Conservation (phyloP, 805 yeast genomes). For the Candida rishiriensis region DNA sequence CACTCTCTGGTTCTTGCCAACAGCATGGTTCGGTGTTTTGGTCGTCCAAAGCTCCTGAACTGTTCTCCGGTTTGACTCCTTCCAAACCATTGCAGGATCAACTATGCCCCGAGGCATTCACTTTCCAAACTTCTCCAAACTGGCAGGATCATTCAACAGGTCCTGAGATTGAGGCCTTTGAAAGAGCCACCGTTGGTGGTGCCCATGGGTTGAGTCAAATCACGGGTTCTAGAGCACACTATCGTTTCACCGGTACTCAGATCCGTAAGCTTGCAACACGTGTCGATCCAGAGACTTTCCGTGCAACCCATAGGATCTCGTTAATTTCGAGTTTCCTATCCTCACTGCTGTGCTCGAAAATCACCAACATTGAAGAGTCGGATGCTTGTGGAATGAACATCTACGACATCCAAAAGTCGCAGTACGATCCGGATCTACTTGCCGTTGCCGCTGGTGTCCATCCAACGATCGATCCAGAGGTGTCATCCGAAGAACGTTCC, state of each 20-base stretch:
- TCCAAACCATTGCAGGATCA: constrained; percentile 39
- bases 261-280: constrained; percentile 65
- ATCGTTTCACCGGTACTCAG: constrained; percentile 90
- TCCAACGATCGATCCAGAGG: constrained; percentile 35
- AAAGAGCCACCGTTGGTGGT: constrained; percentile 53
- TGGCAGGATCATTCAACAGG: constrained; percentile 95
- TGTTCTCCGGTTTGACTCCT: constrained; percentile 36
- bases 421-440: constrained; percentile 55
- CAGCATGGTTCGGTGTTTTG: constrained; percentile 91
- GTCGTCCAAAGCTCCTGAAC: constrained; percentile 44
- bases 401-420: constrained; percentile 59
- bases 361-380: constrained; percentile 67
- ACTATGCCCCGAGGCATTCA: constrained; percentile 47
- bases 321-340: constrained; percentile 78
- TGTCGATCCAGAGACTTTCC: constrained; percentile 46
- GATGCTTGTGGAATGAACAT: constrained; percentile 95
- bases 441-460: constrained; percentile 51
- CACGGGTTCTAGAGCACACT: constrained; percentile 86
- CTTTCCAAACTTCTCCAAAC: constrained; percentile 70
- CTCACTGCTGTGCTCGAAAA: constrained; percentile 59
- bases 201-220: constrained; percentile 51
- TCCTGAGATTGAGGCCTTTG: constrained; percentile 59
- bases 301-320: constrained; percentile 56
- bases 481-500: constrained; percentile 18
- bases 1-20: constrained; percentile 82